A percentile compares a stretch with the other conserved stretches of the same genome.
Evolutionary conservation across 2,329 filamentous ascomycete species (phyloP).

Genomic region (Ceratocystiopsis sp.): DNA sequence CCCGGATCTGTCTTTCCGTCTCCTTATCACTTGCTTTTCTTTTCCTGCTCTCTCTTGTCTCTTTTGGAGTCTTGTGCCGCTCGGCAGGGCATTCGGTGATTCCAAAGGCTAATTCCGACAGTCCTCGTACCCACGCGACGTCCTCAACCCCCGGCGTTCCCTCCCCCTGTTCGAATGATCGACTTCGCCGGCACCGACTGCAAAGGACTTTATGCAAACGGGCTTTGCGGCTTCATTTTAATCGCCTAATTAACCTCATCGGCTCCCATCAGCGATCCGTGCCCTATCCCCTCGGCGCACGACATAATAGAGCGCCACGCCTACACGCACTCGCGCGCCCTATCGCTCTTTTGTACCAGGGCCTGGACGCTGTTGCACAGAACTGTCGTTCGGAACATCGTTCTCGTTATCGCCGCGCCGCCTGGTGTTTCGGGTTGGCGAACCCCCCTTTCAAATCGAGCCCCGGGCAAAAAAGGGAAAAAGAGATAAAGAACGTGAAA

Average conservation of each 20-base stretch:
- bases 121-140: not conserved
- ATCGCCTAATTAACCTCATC: not conserved
- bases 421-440: slow-evolving; percentile 10
- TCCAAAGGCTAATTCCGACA: not conserved
- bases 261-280: too few relatives aligned
- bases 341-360: not conserved
- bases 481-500: too few relatives aligned
- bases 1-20: too few relatives aligned
- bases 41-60: not conserved
- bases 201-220: too few relatives aligned
- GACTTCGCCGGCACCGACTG: too few relatives aligned
- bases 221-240: slow-evolving; percentile 1
- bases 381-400: slow-evolving; percentile 1
- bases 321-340: too few relatives aligned
- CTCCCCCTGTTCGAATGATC: too few relatives aligned
- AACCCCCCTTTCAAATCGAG: slow-evolving; percentile 3
- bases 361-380: slow-evolving; percentile 7
- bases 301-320: not conserved
- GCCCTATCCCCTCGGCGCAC: not conserved
- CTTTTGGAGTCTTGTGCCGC: not conserved
- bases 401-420: slow-evolving; percentile 7
- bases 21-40: not conserved
- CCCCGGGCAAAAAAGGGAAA: not conserved
- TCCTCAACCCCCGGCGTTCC: too few relatives aligned
- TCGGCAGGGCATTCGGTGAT: not conserved